Evolutionary conservation across 495 filamentous ascomycete species (phyloP), one percentile per base, ranked within the genome.

Genomic region (Tuber aestivum): DNA sequence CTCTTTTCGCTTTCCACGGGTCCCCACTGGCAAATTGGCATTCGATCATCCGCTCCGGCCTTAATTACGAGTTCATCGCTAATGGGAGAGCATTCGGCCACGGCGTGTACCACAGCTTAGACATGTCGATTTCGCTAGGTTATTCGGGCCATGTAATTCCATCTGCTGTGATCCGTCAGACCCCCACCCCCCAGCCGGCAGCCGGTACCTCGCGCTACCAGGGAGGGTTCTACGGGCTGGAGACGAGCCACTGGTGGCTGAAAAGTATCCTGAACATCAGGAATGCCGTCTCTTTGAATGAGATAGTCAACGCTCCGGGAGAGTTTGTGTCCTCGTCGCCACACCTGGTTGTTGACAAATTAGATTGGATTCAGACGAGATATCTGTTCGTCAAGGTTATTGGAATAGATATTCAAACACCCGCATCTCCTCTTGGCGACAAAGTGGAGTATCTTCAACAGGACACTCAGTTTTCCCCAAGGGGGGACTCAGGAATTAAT

Each of bases 291-390:
- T 90, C 92, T 42, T 83, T 98, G 72, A 94, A 95, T 81, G 95
- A 98, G 79, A 91, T 98, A 72, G 90, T 97, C 79, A 97, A 97
- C 80, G 86, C 86, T 0, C 89, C 93, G 0, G 42, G 84, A 0
- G 79, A 92, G 71, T 97, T 92, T 78, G 82, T 87, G 37, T 86
- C 84, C 69, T 72, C 82, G 5, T 76, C 1, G 1, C 91, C 91
- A 0, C 88, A 90, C 82, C 90, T 92, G 44, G 95, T 97, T 23
- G 91, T 98, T 3, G 82, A 87, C 7, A 87, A 93, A 45, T 84
- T 91, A 21, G 91, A 96, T 77, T 98, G 95, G 95, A 94, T 96
- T 75, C 94, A 97, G 81, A 92, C 92, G 37, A 87, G 95, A 75
- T 98, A 97, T 83, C 86, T 98, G 4, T 94, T 97, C 78, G 89